Evolutionary conservation across 768 basidiomycete genomes (phyloP), one percentile per base, ranked within the genome.

Genomic region (Pseudohyphozyma bogoriensis): DNA sequence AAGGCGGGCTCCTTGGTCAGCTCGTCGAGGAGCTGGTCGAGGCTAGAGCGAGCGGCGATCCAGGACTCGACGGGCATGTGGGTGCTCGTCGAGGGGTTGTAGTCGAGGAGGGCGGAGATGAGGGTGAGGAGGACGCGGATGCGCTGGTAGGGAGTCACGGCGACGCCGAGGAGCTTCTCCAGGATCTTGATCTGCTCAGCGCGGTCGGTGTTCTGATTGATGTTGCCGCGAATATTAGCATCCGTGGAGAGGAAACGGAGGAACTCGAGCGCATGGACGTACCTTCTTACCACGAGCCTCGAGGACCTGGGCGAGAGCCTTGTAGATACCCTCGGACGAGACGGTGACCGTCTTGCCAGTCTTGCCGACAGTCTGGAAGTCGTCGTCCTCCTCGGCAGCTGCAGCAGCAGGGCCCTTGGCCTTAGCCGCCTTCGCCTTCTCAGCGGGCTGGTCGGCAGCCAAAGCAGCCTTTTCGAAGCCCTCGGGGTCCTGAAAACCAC

Each of bases 211-310:
- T 95, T 95, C 92, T 96, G 63, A n/a, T n/a, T n/a, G n/a, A n/a
- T n/a, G n/a, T n/a, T n/a, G n/a, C n/a, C n/a, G n/a, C n/a, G n/a
- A n/a, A n/a, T n/a, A n/a, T n/a, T n/a, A n/a, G n/a, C n/a, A n/a
- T n/a, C 24, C 2, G 24, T 4, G 7, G 13, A n/a, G 16, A 45
- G 51, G 56, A 55, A n/a, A 42, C 16, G 35, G 29, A 20, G 44
- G 22, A 45, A 6, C 12, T n/a, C n/a, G n/a, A n/a, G n/a, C n/a
- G n/a, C n/a, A n/a, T n/a, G 35, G 4, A 63, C 78, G 40, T 35
- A 92, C 91, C 83, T 97, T 97, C 76, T 90, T 89, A 16, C 95
- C 95, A 59, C 95, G 83, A 50, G 89, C 89, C 68, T 97, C 95
- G 72, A 93, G 85, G 26, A 97, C 83, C 31, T 85, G 80, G 71